These are phyloP conservation scores for Hortaea werneckii DNA, from an alignment of 2,329 filamentous ascomycete species.

Conservation along the genomic window DNA sequence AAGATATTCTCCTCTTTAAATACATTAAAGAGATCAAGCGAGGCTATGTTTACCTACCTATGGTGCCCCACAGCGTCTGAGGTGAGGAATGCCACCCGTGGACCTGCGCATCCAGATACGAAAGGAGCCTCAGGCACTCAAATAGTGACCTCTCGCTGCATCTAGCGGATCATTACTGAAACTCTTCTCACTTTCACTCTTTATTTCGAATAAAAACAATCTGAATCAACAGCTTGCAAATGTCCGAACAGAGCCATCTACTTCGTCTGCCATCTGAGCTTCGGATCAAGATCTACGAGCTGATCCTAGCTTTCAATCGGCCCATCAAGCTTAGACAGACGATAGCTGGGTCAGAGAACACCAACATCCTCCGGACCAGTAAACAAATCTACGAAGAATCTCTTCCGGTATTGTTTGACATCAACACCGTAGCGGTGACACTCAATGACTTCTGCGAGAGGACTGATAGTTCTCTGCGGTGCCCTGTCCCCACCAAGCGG, in stretches of 20 bases:
- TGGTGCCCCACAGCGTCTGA: too few species aligned
- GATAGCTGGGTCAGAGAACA: conserved; percentile 1
- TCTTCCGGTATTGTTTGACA: conserved; percentile 3
- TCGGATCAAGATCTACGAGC: conserved; percentile 4
- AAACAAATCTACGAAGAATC: conserved; percentile 5
- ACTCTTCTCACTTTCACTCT: too few species aligned
- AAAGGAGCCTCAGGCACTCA: too few species aligned
- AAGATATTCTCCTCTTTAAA: too few species aligned
- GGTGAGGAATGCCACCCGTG: too few species aligned
- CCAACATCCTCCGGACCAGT: conserved; percentile 4
- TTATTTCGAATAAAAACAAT: too few species aligned
- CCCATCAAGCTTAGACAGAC: conserved; percentile 5
- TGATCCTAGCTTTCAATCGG: conserved; percentile 1
- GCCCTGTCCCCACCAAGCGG: conserved; percentile 2
- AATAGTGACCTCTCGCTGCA: too few species aligned
- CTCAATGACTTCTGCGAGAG: conserved; percentile 7
- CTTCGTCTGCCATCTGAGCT: conserved; percentile 5
- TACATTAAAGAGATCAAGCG: too few species aligned
- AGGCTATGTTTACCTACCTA: too few species aligned
- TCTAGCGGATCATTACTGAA: too few species aligned
- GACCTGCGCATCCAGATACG: too few species aligned
- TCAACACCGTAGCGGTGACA: conserved; percentile 5
- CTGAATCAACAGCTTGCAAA: not conserved
- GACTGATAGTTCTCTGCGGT: conserved; percentile 2
- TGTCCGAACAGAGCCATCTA: not conserved